Evolutionary conservation across 768 basidiomycete genomes (phyloP).

Genomic region (Lactarius trivialis): DNA sequence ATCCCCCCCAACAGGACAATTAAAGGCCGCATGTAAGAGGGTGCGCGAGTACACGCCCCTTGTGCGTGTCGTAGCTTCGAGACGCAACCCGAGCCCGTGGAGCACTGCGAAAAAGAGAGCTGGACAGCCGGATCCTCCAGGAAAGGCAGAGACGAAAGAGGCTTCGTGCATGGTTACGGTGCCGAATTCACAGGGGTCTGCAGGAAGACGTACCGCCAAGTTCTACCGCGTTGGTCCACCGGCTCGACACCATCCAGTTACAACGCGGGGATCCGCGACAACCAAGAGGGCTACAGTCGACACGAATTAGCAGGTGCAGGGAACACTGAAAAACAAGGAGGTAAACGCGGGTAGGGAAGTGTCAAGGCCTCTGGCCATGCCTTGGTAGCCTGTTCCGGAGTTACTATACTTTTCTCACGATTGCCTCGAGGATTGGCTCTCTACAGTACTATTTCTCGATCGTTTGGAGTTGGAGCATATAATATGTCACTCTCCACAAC

Average conservation of each 20-base stretch:
- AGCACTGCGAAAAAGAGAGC: background rate
- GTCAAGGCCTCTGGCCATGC: background rate
- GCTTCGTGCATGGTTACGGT: background rate
- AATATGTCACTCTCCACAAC: no score
- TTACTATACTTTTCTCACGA: conserved; percentile 5
- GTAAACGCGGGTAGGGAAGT: background rate
- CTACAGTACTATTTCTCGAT: background rate
- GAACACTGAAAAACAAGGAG: background rate
- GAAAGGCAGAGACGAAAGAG: background rate
- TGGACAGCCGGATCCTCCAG: background rate
- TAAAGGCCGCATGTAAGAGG: conserved; percentile 6
- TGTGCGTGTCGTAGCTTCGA: conserved; percentile 10
- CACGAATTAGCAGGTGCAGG: background rate
- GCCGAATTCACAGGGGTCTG: background rate
- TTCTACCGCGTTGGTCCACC: no score
- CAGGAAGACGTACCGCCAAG: background rate
- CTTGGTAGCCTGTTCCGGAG: background rate
- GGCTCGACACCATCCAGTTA: no score
- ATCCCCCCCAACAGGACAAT: background rate
- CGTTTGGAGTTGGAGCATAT: no score
- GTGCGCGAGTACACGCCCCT: conserved; percentile 5
- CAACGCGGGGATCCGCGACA: background rate
- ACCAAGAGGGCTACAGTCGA: background rate
- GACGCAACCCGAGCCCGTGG: background rate
- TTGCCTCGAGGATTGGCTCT: background rate